These are phyloP conservation scores for Echinosophora koreensis DNA, from an alignment of 306 rosid species.

Conservation along the genomic window DNA sequence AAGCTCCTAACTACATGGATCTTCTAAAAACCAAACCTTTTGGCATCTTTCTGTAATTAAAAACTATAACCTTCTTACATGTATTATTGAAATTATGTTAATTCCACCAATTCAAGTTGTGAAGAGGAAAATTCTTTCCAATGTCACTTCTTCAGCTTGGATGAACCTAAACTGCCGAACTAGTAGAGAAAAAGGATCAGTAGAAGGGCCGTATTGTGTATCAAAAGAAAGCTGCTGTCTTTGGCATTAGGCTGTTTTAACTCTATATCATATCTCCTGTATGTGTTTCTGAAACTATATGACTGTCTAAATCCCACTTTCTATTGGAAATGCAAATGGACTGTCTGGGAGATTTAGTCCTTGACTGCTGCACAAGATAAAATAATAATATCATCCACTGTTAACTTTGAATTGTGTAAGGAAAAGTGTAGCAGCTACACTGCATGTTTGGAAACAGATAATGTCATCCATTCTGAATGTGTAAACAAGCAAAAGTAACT, in stretches of 20 bases:
- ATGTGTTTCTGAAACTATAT: slow-evolving; percentile 41
- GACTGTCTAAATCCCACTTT: slow-evolving; percentile 28
- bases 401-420: not conserved
- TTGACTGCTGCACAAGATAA: slow-evolving; percentile 53
- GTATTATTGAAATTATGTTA: slow-evolving; percentile 44
- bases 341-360: slow-evolving; percentile 78
- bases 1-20: slow-evolving; percentile 19
- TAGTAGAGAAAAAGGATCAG: slow-evolving; percentile 34
- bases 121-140: slow-evolving; percentile 35
- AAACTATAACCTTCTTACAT: slow-evolving; percentile 46
- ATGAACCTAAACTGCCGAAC: slow-evolving; percentile 35
- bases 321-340: slow-evolving; percentile 64
- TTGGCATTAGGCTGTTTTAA: slow-evolving; percentile 22
- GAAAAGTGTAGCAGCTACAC: not conserved
- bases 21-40: slow-evolving; percentile 38
- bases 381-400: not conserved
- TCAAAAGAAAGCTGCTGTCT: slow-evolving; percentile 38
- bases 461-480: not conserved
- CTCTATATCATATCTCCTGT: slow-evolving; percentile 47
- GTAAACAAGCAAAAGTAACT: slow-evolving; percentile 14
- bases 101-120: slow-evolving; percentile 42
- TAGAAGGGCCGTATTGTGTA: slow-evolving; percentile 28
- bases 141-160: slow-evolving; percentile 34
- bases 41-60: slow-evolving; percentile 30
- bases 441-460: slow-evolving; percentile 21